Evolutionary conservation across 306 rosid genomes (phyloP), one percentile per base, ranked within the genome.

Genomic region (Gastrolobium bilobum): DNA sequence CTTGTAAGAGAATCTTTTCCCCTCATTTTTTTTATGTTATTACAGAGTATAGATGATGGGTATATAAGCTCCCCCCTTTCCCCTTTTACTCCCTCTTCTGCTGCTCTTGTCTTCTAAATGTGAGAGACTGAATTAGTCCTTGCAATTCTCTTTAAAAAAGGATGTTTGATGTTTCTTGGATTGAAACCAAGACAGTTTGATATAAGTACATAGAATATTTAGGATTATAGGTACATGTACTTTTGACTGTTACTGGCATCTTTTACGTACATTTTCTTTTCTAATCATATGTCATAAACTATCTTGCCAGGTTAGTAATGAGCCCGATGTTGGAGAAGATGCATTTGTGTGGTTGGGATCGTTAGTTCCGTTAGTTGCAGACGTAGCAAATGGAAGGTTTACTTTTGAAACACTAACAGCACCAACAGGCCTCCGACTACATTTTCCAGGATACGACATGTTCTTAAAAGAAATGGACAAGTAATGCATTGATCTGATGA

Each of bases 331-430:
- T 54, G 98, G 97, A 73, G 99, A 95, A 89, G 96, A 95, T 78
- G 93, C 94, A 64, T 95, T 88, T 79, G 96, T 91, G 54, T 95
- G 99, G 99, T 26, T 95, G 80, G 98, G 89, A 51, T 91, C 96
- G 29, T 48, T 90, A 60, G 80, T 90, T 75, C 97, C 97, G 31
- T 56, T 90, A 59, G 91, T 79, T 60, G 74, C 93, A 13, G 99
- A 95, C 76, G 84, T 89, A 40, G 90, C 90, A n/a, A 95, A 91
- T 76, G 94, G 86, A 67, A 84, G 96, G 86, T 95, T 91, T 59
- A 89, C 92, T 56, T 95, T 93, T 68, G 98, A 93, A 85, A 82
- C 91, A 81, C 80, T 95, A 48, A 95, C 98, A 13, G 93, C 93
- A 40, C 38, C 96, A 2, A 90, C 98, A 1, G 92, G 90, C 74